phyloP scores from a whole-genome alignment of 306 rosid genomes.

The Hippophae gyantsensis region DNA sequence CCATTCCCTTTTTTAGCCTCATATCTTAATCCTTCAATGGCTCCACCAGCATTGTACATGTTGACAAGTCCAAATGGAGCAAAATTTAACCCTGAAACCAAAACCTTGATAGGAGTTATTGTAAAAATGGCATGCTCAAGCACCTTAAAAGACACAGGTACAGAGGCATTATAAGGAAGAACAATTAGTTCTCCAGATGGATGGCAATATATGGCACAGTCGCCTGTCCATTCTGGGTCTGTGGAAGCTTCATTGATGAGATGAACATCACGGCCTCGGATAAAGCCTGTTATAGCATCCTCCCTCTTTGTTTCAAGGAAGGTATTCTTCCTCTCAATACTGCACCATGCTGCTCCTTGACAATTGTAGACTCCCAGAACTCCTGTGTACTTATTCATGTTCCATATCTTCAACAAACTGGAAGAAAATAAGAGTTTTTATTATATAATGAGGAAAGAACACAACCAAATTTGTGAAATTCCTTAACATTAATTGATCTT shows the following conservation, averaged over 20 bases:
- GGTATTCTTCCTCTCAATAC: slow-evolving; percentile 60
- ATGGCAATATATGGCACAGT: slow-evolving; percentile 46
- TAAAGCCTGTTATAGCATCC: slow-evolving; percentile 57
- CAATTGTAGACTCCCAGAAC: slow-evolving; percentile 92
- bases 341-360: slow-evolving; percentile 99
- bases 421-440: slow-evolving; percentile 14
- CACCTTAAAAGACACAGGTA: slow-evolving; percentile 70
- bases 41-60: slow-evolving; percentile 76
- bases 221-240: slow-evolving; percentile 68
- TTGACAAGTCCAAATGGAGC: slow-evolving; percentile 81
- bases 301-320: slow-evolving; percentile 69
- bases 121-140: slow-evolving; percentile 86
- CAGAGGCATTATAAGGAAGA: slow-evolving; percentile 63
- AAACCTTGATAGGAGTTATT: slow-evolving; percentile 69
- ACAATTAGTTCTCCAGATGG: slow-evolving; percentile 70
- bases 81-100: slow-evolving; percentile 43
- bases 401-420: slow-evolving; percentile 96
- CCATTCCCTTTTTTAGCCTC: no score
- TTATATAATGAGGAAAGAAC: background rate
- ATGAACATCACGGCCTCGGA: slow-evolving; percentile 62
- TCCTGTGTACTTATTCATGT: slow-evolving; percentile 80
- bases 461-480: no score
- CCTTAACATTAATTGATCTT: no score
- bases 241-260: slow-evolving; percentile 43
- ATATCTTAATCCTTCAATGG: slow-evolving; percentile 47